Percentiles rank a stretch among this genome's conserved stretches.
Conservation (phyloP, 2,329 filamentous ascomycete genomes). For the Rosellinia necatrix region DNA sequence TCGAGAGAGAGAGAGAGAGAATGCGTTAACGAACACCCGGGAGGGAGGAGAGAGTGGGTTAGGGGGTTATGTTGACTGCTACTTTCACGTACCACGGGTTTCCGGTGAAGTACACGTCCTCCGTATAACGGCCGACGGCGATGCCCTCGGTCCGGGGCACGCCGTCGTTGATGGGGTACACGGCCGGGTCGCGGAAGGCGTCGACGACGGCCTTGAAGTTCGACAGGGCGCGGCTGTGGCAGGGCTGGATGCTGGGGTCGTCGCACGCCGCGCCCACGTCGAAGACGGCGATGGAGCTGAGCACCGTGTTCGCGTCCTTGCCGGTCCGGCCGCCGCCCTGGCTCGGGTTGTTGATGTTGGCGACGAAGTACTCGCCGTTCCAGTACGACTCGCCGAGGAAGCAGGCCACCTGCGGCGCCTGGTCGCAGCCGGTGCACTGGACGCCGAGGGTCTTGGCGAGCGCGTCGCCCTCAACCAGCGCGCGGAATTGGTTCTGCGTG, state of each 20-base stretch:
- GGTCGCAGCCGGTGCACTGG: constrained; percentile 54
- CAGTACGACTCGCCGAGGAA: constrained; percentile 59
- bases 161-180: constrained; percentile 58
- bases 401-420: constrained; percentile 57
- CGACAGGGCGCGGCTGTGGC: constrained; percentile 53
- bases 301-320: constrained; percentile 59
- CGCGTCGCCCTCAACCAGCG: constrained; percentile 52
- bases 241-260: constrained; percentile 61
- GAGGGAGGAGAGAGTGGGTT: no score
- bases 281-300: constrained; percentile 53
- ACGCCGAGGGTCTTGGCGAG: constrained; percentile 56
- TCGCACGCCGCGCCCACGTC: constrained; percentile 56
- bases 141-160: constrained; percentile 50
- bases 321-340: constrained; percentile 56
- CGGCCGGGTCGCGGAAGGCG: constrained; percentile 52
- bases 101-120: constrained; percentile 59
- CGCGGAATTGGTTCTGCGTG: constrained; percentile 58
- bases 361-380: constrained; percentile 58
- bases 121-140: constrained; percentile 51
- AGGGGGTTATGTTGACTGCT: neutral
- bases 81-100: constrained; percentile 57
- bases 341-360: constrained; percentile 57
- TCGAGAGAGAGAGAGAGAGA: no score
- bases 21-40: no score
- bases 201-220: constrained; percentile 62